phyloP scores from a whole-genome alignment of 805 yeast genomes.

The Tetrapisispora nanseiensis region DNA sequence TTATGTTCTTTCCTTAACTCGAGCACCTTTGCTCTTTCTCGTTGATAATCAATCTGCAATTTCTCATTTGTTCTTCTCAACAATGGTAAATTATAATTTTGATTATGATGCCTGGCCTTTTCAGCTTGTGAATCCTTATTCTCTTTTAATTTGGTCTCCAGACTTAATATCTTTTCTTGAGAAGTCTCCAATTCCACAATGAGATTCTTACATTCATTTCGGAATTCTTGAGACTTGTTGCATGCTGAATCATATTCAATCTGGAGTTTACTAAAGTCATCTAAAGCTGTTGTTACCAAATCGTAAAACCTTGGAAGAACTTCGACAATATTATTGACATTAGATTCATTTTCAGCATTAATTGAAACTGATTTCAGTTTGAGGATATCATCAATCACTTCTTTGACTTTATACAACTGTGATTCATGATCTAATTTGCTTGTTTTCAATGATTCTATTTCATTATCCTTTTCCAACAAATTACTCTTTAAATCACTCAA shows the following conservation, averaged over 20 bases:
- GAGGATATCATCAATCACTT: not conserved
- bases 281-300: not conserved
- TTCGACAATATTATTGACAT: not conserved
- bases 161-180: slow-evolving; percentile 1
- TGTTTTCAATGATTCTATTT: not conserved
- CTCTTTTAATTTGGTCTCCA: not conserved
- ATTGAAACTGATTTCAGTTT: not conserved
- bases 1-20: slow-evolving; percentile 16
- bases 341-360: not conserved
- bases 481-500: not conserved
- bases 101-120: not conserved
- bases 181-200: not conserved
- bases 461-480: not conserved
- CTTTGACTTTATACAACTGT: not conserved
- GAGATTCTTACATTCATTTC: slow-evolving; percentile 1
- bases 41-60: slow-evolving; percentile 15
- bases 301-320: not conserved
- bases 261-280: not conserved
- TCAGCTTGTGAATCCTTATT: not conserved
- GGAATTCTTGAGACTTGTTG: not conserved
- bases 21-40: slow-evolving; percentile 20
- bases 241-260: not conserved
- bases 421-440: not conserved
- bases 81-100: not conserved
- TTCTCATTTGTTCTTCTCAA: slow-evolving; percentile 5